Percentiles rank a stretch among this genome's conserved stretches.
Conservation (phyloP, 2,329 filamentous ascomycete species). For the Penicillium decumbens region DNA sequence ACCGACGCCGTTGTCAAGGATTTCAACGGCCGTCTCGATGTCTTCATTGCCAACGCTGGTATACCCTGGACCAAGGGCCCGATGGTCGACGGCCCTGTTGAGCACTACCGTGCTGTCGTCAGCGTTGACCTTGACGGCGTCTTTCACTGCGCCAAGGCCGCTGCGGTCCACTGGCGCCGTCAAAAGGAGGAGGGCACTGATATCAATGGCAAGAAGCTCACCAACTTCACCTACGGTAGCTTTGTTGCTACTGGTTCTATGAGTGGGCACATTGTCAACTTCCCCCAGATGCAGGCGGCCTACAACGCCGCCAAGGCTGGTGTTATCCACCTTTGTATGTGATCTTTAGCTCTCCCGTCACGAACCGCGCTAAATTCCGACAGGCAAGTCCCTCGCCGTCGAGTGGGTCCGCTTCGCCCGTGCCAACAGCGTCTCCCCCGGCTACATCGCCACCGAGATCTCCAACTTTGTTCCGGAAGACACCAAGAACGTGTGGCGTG, state of each 20-base stretch:
- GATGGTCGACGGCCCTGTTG: constrained; percentile 60
- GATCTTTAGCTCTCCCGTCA: constrained; percentile 47
- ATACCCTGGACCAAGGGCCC: constrained; percentile 67
- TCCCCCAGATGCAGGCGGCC: constrained; percentile 68
- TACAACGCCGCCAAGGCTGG: constrained; percentile 72
- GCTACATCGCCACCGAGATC: constrained; percentile 72
- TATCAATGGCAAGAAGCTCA: constrained; percentile 57
- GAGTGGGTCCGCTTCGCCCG: constrained; percentile 74
- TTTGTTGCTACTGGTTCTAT: constrained; percentile 77
- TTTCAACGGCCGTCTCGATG: constrained; percentile 69
- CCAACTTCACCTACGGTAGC: constrained; percentile 59
- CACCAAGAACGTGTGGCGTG: constrained; percentile 67
- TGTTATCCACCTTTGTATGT: constrained; percentile 46
- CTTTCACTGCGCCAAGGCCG: constrained; percentile 70
- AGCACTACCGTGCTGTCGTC: constrained; percentile 64
- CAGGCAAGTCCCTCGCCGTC: constrained; percentile 65
- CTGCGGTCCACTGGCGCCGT: constrained; percentile 64
- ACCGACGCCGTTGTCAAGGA: constrained; percentile 50
- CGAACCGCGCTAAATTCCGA: not conserved
- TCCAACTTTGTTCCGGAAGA: constrained; percentile 60
- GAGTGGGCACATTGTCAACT: constrained; percentile 71
- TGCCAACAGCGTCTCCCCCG: constrained; percentile 67
- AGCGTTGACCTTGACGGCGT: constrained; percentile 69
- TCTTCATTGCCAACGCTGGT: constrained; percentile 75
- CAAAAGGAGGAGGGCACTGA: constrained; percentile 66